Evolutionary conservation across 148 eudicot genomes (phyloP).

Genomic region (Cornus suecica): DNA sequence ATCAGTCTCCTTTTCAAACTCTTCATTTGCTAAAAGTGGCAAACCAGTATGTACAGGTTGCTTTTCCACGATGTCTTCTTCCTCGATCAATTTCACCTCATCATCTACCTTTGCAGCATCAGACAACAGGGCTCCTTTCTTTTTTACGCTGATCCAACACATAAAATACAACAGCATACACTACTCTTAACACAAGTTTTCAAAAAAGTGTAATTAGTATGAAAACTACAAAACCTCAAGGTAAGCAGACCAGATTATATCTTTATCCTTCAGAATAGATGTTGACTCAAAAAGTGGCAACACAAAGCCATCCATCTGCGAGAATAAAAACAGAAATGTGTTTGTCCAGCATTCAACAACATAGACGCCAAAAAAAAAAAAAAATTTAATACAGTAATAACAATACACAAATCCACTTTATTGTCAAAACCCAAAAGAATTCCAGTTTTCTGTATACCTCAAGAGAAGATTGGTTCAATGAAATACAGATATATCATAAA

Average conservation of each 20-base stretch:
- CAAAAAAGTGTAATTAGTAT: neutral
- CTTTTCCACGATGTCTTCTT: conserved; percentile 34
- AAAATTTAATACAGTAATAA: neutral
- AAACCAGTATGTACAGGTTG: conserved; percentile 36
- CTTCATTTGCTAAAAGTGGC: conserved; percentile 60
- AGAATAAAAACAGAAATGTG: conserved; percentile 10
- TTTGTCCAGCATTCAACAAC: neutral
- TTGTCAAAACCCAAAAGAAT: neutral
- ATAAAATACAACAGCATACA: neutral
- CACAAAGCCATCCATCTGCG: conserved; percentile 88
- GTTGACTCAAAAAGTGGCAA: conserved; percentile 82
- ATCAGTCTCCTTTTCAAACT: conserved; percentile 55
- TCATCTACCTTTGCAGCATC: conserved; percentile 20
- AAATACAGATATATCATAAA: neutral
- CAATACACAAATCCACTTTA: neutral
- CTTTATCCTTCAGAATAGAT: conserved; percentile 68
- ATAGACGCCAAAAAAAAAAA: neutral
- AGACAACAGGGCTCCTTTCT: conserved; percentile 35
- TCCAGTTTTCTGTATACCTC: neutral
- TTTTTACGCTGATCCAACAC: conserved; percentile 48
- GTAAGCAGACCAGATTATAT: conserved; percentile 59
- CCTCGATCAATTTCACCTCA: conserved; percentile 24
- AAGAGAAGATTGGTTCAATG: neutral
- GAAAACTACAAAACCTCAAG: neutral
- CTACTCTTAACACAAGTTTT: neutral